These are phyloP conservation scores for Calonectria hawksworthii DNA, from an alignment of 2,329 filamentous ascomycete genomes.

Conservation along the genomic window DNA sequence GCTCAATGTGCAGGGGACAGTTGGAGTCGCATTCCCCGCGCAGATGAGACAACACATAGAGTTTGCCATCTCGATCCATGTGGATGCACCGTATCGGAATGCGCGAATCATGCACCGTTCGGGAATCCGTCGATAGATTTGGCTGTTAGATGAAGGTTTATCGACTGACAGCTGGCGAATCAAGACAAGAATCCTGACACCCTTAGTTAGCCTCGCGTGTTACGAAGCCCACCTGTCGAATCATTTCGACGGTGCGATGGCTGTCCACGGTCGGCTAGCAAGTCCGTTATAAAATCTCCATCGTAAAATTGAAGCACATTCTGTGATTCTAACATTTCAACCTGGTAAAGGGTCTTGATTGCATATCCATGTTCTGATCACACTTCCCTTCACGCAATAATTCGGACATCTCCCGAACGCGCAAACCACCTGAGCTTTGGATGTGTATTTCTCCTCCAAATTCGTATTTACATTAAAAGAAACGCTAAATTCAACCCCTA, in stretches of 20 bases:
- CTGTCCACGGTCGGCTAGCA: rapidly evolving
- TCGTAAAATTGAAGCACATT: too few relatives aligned
- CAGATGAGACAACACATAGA: background rate
- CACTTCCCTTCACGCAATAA: background rate
- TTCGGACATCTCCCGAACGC: too few relatives aligned
- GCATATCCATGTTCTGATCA: background rate
- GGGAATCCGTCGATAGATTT: background rate
- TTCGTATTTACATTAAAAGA: background rate
- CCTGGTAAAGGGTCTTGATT: background rate
- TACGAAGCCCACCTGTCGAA: too few relatives aligned
- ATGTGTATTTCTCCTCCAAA: too few relatives aligned
- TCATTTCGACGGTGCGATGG: background rate
- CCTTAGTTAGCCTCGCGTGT: background rate
- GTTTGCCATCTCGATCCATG: background rate
- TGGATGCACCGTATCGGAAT: background rate
- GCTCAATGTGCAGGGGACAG: background rate
- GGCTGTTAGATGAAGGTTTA: too few relatives aligned
- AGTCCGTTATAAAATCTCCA: too few relatives aligned
- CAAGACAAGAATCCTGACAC: background rate
- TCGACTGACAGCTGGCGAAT: background rate
- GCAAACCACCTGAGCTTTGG: too few relatives aligned
- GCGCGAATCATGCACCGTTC: background rate
- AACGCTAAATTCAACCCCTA: background rate
- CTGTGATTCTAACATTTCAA: too few relatives aligned
- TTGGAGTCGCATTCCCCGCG: background rate